A percentile compares a stretch with the other conserved stretches of the same genome.
These are phyloP conservation scores for Porpolomopsis calyptriformis DNA, from an alignment of 768 basidiomycete species.

Conservation along the genomic window DNA sequence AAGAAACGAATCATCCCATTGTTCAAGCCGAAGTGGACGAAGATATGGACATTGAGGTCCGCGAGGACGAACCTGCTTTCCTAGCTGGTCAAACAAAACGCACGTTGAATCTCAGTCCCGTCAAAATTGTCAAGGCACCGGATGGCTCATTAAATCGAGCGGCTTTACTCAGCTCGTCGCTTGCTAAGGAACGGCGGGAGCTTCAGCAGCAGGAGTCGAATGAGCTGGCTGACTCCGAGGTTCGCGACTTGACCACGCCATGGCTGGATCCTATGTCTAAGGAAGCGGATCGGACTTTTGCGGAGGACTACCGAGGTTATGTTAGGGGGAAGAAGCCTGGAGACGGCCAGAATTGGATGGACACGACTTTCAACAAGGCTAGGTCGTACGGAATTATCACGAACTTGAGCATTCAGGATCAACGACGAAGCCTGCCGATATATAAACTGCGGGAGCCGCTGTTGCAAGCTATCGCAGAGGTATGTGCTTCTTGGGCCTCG, in stretches of 20 bases:
- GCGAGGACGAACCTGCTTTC: slow-evolving; percentile 95
- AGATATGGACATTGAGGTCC: slow-evolving; percentile 93
- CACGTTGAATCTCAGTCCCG: slow-evolving; percentile 89
- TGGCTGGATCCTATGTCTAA: slow-evolving; percentile 99
- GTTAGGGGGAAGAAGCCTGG: slow-evolving; percentile 74
- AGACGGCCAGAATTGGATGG: slow-evolving; percentile 84
- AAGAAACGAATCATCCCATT: slow-evolving; percentile 67
- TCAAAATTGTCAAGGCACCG: slow-evolving; percentile 97
- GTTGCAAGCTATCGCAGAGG: slow-evolving; percentile 82
- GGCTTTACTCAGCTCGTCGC: slow-evolving; percentile 83
- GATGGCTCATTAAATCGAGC: slow-evolving; percentile 96
- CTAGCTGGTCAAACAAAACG: slow-evolving; percentile 92
- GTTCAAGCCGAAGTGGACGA: slow-evolving; percentile 86
- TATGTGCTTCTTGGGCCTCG: slow-evolving; percentile 28
- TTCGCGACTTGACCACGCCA: slow-evolving; percentile 88
- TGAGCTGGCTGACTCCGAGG: slow-evolving; percentile 88
- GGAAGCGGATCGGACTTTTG: slow-evolving; percentile 77
- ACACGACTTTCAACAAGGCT: slow-evolving; percentile 87
- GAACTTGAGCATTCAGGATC: slow-evolving; percentile 81
- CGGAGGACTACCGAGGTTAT: slow-evolving; percentile 81
- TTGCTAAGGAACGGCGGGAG: slow-evolving; percentile 93
- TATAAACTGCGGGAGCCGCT: slow-evolving; percentile 89
- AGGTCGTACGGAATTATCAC: slow-evolving; percentile 95
- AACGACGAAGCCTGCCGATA: slow-evolving; percentile 83
- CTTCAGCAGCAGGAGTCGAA: slow-evolving; percentile 89